These are phyloP conservation scores for Alternaria sp. DNA, from an alignment of 2,329 filamentous ascomycete genomes.

Conservation along the genomic window DNA sequence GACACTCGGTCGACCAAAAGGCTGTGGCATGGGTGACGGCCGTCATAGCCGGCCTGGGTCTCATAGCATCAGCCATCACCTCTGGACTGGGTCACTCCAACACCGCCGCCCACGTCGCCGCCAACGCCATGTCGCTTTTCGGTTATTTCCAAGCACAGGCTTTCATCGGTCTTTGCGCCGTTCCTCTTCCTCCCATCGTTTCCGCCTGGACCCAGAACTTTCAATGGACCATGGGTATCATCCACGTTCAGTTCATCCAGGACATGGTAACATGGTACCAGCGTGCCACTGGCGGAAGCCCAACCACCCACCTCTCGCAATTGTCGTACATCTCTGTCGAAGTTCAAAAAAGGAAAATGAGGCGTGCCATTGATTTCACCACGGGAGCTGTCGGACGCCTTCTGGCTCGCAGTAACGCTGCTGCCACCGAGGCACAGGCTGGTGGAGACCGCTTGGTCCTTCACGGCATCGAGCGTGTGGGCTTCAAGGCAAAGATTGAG, in stretches of 20 bases:
- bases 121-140: constrained; percentile 92
- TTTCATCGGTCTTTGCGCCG: constrained; percentile 83
- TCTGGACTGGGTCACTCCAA: constrained; percentile 93
- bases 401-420: constrained; percentile 59
- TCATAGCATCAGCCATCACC: constrained; percentile 85
- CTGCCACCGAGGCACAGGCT: constrained; percentile 46
- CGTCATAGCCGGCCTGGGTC: constrained; percentile 82
- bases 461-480: constrained; percentile 86
- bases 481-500: constrained; percentile 85
- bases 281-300: constrained; percentile 86
- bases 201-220: constrained; percentile 96
- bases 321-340: constrained; percentile 81
- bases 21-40: constrained; percentile 91
- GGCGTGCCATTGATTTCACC: constrained; percentile 40
- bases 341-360: constrained; percentile 72
- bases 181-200: constrained; percentile 85
- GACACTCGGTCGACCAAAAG: constrained; percentile 87
- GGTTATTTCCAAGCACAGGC: constrained; percentile 95
- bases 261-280: constrained; percentile 94
- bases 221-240: constrained; percentile 98
- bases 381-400: constrained; percentile 43
- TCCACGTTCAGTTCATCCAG: constrained; percentile 86
- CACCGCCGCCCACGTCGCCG: constrained; percentile 91
- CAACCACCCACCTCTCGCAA: constrained; percentile 78
- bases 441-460: constrained; percentile 61